phyloP scores from a whole-genome alignment of 768 basidiomycete species.

The Lactarius hengduanensis region DNA sequence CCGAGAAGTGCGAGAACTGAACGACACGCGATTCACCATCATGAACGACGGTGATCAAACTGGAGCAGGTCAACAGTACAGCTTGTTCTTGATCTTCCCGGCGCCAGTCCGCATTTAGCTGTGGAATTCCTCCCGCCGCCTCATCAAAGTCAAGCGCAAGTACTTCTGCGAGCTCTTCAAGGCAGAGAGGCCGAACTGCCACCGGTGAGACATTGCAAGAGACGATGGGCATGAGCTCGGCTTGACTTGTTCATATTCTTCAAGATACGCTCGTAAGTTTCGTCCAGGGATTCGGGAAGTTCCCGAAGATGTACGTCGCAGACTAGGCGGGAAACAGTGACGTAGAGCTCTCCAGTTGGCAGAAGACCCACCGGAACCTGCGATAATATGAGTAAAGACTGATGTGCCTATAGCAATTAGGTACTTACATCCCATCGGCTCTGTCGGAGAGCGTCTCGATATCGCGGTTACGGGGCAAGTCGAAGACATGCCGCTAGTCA shows the following conservation, averaged over 20 bases:
- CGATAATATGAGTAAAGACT: neutral
- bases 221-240: neutral
- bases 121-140: neutral
- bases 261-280: neutral
- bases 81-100: neutral
- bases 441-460: neutral
- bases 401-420: neutral
- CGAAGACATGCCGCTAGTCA: neutral
- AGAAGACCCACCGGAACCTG: neutral
- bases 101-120: neutral
- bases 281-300: neutral
- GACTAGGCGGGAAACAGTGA: neutral
- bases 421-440: neutral
- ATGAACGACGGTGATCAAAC: neutral
- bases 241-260: neutral
- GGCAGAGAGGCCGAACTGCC: neutral
- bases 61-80: neutral
- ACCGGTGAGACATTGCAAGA: neutral
- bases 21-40: neutral
- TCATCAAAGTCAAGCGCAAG: neutral
- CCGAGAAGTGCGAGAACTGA: neutral
- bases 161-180: neutral
- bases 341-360: neutral
- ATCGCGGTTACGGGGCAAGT: neutral
- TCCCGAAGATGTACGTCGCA: neutral